These are phyloP conservation scores for Chlorella sp. DNA, from an alignment of 139 green algal species.

Conservation along the genomic window DNA sequence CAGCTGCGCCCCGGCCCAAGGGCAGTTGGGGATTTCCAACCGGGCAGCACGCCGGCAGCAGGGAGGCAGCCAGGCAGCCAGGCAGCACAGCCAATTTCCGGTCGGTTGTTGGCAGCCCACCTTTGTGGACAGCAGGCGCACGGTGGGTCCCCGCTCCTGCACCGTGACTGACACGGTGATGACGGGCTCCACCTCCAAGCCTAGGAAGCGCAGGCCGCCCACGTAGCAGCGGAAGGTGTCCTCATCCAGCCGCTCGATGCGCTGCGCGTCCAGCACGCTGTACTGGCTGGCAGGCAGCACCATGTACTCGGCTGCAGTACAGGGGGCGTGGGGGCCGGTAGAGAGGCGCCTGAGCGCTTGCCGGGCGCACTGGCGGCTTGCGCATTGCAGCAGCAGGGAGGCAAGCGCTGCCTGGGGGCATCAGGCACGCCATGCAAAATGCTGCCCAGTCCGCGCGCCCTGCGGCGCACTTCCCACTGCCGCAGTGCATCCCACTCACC, in stretches of 20 bases:
- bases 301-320: slow-evolving; percentile 87
- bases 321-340: neutral
- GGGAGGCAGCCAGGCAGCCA: no score
- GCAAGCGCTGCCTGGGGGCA: neutral
- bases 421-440: neutral
- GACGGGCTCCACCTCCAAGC: slow-evolving; percentile 78
- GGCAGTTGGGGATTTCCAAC: no score
- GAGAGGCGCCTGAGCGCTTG: neutral
- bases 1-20: no score
- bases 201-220: slow-evolving; percentile 69
- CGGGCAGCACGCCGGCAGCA: no score
- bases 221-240: slow-evolving; percentile 84
- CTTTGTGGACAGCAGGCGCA: slow-evolving; percentile 74
- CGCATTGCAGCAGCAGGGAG: neutral
- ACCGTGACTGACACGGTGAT: slow-evolving; percentile 80
- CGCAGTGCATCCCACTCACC: slow-evolving; percentile 19
- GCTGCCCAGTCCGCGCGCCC: neutral
- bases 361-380: neutral
- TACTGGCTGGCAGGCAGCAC: slow-evolving; percentile 87
- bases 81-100: no score
- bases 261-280: slow-evolving; percentile 81
- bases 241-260: slow-evolving; percentile 83
- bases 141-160: slow-evolving; percentile 71
- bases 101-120: no score
- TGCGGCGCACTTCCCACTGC: no score